phyloP scores from a whole-genome alignment of 371 early-diverging fungal species.

The Globomyces sp. region DNA sequence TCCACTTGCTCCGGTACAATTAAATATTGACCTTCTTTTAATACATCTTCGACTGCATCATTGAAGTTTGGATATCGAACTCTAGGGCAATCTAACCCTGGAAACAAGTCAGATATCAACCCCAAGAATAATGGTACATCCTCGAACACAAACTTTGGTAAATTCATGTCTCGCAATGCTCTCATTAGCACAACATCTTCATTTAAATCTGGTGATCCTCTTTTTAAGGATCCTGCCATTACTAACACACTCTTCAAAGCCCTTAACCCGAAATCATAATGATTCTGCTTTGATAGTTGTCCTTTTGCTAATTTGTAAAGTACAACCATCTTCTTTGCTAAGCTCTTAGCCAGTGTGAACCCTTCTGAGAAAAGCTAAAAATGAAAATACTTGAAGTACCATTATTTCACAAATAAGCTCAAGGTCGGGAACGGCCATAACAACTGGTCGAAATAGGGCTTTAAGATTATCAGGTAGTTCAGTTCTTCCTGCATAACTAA shows the following conservation, averaged over 20 bases:
- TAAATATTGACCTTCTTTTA: slow-evolving; percentile 47
- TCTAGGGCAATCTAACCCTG: slow-evolving; percentile 60
- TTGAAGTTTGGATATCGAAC: slow-evolving; percentile 59
- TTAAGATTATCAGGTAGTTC: slow-evolving; percentile 63
- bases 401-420: slow-evolving; percentile 62
- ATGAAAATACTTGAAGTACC: slow-evolving; percentile 13
- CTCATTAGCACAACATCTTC: slow-evolving; percentile 63
- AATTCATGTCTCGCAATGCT: slow-evolving; percentile 57
- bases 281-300: slow-evolving; percentile 55
- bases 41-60: slow-evolving; percentile 56
- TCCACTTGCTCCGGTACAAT: slow-evolving; percentile 57
- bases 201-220: slow-evolving; percentile 55
- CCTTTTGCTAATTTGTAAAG: slow-evolving; percentile 56
- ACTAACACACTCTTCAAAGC: slow-evolving; percentile 57
- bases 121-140: slow-evolving; percentile 61
- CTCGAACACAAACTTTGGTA: slow-evolving; percentile 63
- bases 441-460: slow-evolving; percentile 59
- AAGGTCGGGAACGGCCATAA: slow-evolving; percentile 61
- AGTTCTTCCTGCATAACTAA: slow-evolving; percentile 52
- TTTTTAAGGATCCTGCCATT: slow-evolving; percentile 59
- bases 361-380: slow-evolving; percentile 53
- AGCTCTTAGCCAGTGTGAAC: slow-evolving; percentile 52
- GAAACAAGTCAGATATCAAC: slow-evolving; percentile 56
- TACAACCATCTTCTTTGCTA: slow-evolving; percentile 61
- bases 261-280: slow-evolving; percentile 65